Conservation (phyloP, 257 asterid genomes). For the Ehretia macrophylla region DNA sequence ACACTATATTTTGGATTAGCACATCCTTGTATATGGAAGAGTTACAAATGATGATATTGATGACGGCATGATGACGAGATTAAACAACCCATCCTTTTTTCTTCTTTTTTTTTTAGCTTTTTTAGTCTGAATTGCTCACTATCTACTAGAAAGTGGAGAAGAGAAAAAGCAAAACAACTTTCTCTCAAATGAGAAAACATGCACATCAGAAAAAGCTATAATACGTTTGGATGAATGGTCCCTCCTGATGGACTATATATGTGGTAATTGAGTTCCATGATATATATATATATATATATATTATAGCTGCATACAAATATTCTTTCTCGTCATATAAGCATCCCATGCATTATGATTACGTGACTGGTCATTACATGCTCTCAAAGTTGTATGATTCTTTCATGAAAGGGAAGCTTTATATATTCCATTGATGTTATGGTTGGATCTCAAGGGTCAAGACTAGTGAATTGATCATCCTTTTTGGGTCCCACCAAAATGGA, state of each 20-base stretch:
- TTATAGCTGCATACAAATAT: too few species aligned
- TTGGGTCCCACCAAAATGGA: too few species aligned
- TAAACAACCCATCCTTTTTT: too few species aligned
- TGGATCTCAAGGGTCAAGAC: too few species aligned
- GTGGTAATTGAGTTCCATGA: neutral
- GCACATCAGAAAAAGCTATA: neutral
- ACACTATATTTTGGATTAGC: neutral
- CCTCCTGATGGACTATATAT: slow-evolving; percentile 3
- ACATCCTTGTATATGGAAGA: too few species aligned
- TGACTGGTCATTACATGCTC: slow-evolving; percentile 27
- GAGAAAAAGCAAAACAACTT: neutral
- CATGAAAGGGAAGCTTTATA: neutral
- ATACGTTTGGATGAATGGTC: neutral
- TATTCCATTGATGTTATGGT: too few species aligned
- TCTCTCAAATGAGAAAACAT: neutral
- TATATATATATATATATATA: neutral
- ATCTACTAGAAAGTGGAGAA: neutral
- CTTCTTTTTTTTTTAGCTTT: too few species aligned
- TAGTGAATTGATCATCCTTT: too few species aligned
- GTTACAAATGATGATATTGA: slow-evolving; percentile 16
- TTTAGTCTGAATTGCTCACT: too few species aligned
- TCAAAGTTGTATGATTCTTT: slow-evolving; percentile 22
- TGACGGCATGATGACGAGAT: slow-evolving; percentile 60
- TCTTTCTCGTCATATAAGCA: slow-evolving; percentile 16
- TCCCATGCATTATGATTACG: slow-evolving; percentile 59